Base-by-base conservation (phyloP, 2,329 filamentous ascomycete species). In the Fusarium odoratissimum region DNA sequence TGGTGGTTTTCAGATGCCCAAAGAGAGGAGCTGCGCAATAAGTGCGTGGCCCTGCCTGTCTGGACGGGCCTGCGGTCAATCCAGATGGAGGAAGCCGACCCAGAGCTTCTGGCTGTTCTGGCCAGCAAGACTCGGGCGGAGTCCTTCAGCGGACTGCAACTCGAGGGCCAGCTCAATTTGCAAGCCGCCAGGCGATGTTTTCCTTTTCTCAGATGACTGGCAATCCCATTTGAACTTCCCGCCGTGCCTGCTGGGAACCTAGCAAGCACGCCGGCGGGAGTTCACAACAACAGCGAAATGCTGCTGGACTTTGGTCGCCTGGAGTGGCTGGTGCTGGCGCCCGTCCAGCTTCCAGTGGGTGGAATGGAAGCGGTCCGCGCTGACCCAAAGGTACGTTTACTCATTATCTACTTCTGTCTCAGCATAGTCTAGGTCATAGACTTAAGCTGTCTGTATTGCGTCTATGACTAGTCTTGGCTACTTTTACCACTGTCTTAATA, bases 171-270 rank as follows among this genome's bases (percentile, higher is more conserved):
- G 31, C 17, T 16, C 33, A 23, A 52, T 2, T 4, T 52, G 9
- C 12, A 37, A 4, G 19, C 33, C 7, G 49, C 33, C 23, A 37
- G 23, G 23, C 33, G 28, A 13, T 28, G 19, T 7, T 6, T 7
- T 0, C 49, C 49, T 2, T 52, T 28, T 1, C 13, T 38, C 0
- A 2, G 23, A 10, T 13, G 49, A 9, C 9, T 38, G 33, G 19
- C 3, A 0, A 7, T 38, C 2, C 49, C 33, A 0, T 52, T 52
- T 2, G 7, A 14, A 21, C 23, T 52, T 1, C 49, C 49, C 1
- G 23, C 40, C 8, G 21, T 14, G 8, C 1, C 6, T 23, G 40
- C 8, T 8, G 40, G 21, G 1, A 23, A 16, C 7, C 40, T n/a
- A 1, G 40, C 13, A 1, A 23, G 9, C 19, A 40, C 38, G 8